Conservation (phyloP, 495 filamentous ascomycete species). For the Cenococcum geophilum region DNA sequence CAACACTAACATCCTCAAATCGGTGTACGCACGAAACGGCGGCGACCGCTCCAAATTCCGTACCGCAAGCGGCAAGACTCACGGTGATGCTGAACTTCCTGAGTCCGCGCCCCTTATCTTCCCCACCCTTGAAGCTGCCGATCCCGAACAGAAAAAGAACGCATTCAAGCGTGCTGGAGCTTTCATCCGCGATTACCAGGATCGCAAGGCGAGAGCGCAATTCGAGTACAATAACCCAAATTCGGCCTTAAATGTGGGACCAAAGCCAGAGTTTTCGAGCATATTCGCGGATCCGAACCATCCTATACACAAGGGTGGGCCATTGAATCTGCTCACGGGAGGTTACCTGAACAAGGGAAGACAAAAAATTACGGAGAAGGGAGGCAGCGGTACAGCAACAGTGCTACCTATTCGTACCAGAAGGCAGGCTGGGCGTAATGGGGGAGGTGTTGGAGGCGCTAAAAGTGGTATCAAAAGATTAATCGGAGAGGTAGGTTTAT, state of each 20-base stretch:
- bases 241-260: background rate
- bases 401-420: background rate
- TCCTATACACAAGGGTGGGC: background rate
- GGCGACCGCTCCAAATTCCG: background rate
- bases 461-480: background rate
- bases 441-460: background rate
- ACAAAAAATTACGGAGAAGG: background rate
- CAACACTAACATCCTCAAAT: slow-evolving; percentile 1
- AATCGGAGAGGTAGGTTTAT: background rate
- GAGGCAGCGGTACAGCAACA: background rate
- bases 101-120: background rate
- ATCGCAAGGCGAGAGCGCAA: slow-evolving; percentile 1
- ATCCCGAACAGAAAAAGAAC: background rate
- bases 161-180: slow-evolving; percentile 4
- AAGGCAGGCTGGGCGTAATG: background rate
- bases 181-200: background rate
- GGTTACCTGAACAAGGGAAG: background rate
- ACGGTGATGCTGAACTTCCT: background rate
- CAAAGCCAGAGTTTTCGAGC: background rate
- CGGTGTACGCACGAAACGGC: slow-evolving; percentile 1
- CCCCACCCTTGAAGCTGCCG: background rate
- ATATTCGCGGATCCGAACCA: slow-evolving; percentile 3
- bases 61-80: background rate
- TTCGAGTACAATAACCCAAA: slow-evolving; percentile 4
- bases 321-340: background rate